Percentiles rank a stretch among this genome's conserved stretches.
phyloP scores from a whole-genome alignment of 2,329 filamentous ascomycete genomes.

The Penicillium sp. region DNA sequence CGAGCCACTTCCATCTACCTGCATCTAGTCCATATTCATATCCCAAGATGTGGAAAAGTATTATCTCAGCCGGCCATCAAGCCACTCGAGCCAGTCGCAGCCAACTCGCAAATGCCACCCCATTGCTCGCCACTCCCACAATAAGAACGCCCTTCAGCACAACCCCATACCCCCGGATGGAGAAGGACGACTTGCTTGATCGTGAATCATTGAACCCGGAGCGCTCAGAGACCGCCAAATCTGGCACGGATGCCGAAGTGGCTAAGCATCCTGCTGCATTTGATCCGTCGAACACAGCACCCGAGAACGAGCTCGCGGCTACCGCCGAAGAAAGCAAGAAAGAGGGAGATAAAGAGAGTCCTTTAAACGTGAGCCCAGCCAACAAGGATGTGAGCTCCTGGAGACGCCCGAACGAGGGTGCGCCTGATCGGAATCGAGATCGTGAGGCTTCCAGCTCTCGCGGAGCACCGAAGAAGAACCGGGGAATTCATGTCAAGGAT shows the following conservation, averaged over 20 bases:
- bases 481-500: constrained; percentile 27
- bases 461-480: constrained; percentile 38
- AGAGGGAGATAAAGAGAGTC: constrained; percentile 46
- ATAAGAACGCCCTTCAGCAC: constrained; percentile 8
- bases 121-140: constrained; percentile 3
- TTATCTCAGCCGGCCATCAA: constrained; percentile 19
- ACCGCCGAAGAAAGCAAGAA: constrained; percentile 40
- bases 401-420: constrained; percentile 46
- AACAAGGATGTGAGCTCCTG: constrained; percentile 58
- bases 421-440: constrained; percentile 41
- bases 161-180: constrained; percentile 11
- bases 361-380: constrained; percentile 60
- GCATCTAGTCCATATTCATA: not conserved
- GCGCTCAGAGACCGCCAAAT: constrained; percentile 66
- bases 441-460: constrained; percentile 40
- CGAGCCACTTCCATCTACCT: not conserved
- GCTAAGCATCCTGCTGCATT: constrained; percentile 64
- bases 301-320: constrained; percentile 54
- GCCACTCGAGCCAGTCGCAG: constrained; percentile 7
- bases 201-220: constrained; percentile 65
- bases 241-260: constrained; percentile 63
- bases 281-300: constrained; percentile 65
- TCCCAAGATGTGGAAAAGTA: constrained; percentile 22
- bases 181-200: constrained; percentile 36
- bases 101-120: not conserved